Percentiles rank a stretch among this genome's conserved stretches.
Conservation (phyloP, 352 stramenopile genomes). For the Pythium dissotocum region DNA sequence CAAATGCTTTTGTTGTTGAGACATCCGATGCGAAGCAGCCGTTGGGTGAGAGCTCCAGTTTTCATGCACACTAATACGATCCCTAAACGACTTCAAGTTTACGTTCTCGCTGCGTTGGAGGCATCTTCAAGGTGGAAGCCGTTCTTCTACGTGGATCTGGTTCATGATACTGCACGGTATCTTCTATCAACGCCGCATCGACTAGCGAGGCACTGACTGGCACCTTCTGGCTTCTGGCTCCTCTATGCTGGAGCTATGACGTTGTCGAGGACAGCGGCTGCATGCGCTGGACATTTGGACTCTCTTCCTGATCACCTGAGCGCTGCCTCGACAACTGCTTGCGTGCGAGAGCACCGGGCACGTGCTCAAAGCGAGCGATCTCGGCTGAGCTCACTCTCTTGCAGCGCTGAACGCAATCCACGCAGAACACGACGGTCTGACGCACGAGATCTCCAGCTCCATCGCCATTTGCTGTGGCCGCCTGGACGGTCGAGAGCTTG, state of each 20-base stretch:
- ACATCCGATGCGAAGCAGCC: neutral
- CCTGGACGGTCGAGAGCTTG: neutral
- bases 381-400: neutral
- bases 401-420: neutral
- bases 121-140: neutral
- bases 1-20: neutral
- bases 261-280: too few relatives aligned
- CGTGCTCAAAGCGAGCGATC: conserved; percentile 4
- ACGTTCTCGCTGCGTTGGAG: neutral
- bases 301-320: neutral
- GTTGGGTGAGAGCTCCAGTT: neutral
- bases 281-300: neutral
- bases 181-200: too few relatives aligned
- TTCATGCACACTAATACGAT: neutral
- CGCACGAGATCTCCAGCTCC: neutral
- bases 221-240: neutral
- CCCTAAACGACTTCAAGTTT: neutral
- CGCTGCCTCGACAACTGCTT: conserved; percentile 3
- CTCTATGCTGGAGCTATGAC: neutral
- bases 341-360: conserved; percentile 1
- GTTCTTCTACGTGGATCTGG: neutral
- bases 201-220: too few relatives aligned
- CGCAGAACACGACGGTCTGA: neutral
- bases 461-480: neutral
- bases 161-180: too few relatives aligned